Percentiles rank a stretch among this genome's conserved stretches.
phyloP scores from a whole-genome alignment of 2,329 filamentous ascomycete species.

The Lachnellula cervina region DNA sequence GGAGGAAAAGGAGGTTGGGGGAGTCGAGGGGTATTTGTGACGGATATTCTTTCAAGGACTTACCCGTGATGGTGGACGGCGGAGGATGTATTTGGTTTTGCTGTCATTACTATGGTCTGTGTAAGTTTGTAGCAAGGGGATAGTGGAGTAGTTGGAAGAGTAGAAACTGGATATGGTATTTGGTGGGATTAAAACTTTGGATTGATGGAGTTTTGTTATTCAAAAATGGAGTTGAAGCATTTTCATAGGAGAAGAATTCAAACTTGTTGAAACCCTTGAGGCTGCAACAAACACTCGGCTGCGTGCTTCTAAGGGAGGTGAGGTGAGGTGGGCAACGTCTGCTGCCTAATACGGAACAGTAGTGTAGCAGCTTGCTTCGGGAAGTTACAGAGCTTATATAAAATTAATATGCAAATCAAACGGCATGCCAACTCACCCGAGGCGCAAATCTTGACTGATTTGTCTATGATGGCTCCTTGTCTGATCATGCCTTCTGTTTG shows the following conservation, averaged over 20 bases:
- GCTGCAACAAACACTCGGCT: too few species aligned
- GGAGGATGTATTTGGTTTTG: slow-evolving; percentile 56
- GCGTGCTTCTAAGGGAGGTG: too few species aligned
- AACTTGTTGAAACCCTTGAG: too few species aligned
- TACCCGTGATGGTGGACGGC: slow-evolving; percentile 62
- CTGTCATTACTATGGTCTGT: slow-evolving; percentile 49
- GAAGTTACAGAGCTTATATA: too few species aligned
- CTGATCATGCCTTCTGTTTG: slow-evolving; percentile 46
- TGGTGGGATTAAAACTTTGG: neutral
- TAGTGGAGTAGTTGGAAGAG: too few species aligned
- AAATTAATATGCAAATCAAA: neutral
- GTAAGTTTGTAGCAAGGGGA: neutral
- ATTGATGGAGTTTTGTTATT: neutral
- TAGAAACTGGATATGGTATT: too few species aligned
- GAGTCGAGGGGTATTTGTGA: neutral
- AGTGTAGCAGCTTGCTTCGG: neutral
- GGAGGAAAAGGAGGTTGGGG: neutral
- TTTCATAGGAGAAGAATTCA: too few species aligned
- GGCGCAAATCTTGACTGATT: slow-evolving; percentile 62
- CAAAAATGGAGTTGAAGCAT: too few species aligned
- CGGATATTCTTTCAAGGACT: slow-evolving; percentile 43
- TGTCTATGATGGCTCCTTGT: slow-evolving; percentile 56
- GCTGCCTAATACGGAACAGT: neutral
- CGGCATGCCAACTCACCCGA: slow-evolving; percentile 44
- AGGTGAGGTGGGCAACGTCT: too few species aligned